These are phyloP conservation scores for Xerocomellus dryophilus DNA, from an alignment of 768 basidiomycete species.

Conservation along the genomic window DNA sequence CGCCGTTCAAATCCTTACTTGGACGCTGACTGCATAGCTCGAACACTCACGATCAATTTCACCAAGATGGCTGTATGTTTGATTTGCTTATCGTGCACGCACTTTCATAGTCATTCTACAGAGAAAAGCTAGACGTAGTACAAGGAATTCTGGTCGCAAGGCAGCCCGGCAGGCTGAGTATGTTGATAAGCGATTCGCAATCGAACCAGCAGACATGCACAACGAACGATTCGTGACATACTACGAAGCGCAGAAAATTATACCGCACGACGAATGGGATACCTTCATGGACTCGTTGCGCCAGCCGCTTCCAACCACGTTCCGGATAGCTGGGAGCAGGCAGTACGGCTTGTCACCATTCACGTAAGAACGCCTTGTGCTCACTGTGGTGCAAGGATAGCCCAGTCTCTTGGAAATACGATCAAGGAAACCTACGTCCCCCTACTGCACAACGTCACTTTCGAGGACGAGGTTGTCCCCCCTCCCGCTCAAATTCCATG, in stretches of 20 bases:
- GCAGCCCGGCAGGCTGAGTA: constrained; percentile 15
- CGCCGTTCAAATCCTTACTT: background rate
- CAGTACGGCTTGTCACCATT: constrained; percentile 48
- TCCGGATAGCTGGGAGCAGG: constrained; percentile 85
- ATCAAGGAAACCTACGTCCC: constrained; percentile 82
- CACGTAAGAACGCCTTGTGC: background rate
- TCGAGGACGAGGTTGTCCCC: constrained; percentile 71
- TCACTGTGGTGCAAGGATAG: constrained; percentile 44
- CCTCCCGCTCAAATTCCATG: constrained; percentile 86
- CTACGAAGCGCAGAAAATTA: constrained; percentile 72
- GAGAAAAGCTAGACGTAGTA: constrained; percentile 20
- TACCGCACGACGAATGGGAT: constrained; percentile 80
- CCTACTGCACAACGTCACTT: constrained; percentile 61
- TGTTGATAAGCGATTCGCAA: constrained; percentile 44
- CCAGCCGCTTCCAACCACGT: constrained; percentile 85
- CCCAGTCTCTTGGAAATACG: constrained; percentile 71
- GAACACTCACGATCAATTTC: background rate
- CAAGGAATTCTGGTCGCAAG: constrained; percentile 15
- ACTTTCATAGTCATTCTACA: background rate
- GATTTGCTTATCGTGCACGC: background rate
- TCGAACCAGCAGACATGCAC: constrained; percentile 63
- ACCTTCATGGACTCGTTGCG: constrained; percentile 61
- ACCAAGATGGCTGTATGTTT: constrained; percentile 21
- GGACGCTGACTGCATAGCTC: background rate
- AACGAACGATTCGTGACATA: constrained; percentile 67